A percentile compares a stretch with the other conserved stretches of the same genome.
Evolutionary conservation across 148 eudicot genomes (phyloP).

Genomic region (Pouteria glomerata): DNA sequence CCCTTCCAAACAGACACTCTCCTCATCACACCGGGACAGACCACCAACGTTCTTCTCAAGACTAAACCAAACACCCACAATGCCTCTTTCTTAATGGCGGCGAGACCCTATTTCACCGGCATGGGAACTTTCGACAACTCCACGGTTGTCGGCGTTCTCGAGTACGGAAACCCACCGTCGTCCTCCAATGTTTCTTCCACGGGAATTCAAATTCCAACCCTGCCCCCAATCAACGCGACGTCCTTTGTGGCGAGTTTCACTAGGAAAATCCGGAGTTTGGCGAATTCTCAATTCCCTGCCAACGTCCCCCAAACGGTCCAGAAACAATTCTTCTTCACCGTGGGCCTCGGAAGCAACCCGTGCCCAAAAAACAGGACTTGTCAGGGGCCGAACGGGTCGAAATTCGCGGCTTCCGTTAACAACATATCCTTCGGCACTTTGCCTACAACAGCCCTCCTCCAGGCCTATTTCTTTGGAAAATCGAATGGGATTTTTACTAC

Average conservation of each 20-base stretch:
- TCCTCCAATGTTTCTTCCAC: slow-evolving; percentile 2
- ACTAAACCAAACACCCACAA: slow-evolving; percentile 29
- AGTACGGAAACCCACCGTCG: slow-evolving; percentile 28
- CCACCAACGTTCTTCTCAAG: slow-evolving; percentile 61
- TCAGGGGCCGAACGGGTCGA: slow-evolving; percentile 56
- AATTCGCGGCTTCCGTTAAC: slow-evolving; percentile 55
- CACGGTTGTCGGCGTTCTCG: slow-evolving; percentile 49
- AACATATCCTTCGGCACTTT: slow-evolving; percentile 50
- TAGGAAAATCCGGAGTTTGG: slow-evolving; percentile 40
- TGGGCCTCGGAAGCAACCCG: slow-evolving; percentile 49
- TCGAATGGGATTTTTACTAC: slow-evolving; percentile 33
- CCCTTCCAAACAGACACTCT: slow-evolving; percentile 50
- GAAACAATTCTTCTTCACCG: slow-evolving; percentile 45
- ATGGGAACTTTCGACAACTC: slow-evolving; percentile 62
- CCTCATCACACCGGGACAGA: slow-evolving; percentile 58
- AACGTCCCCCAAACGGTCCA: slow-evolving; percentile 52
- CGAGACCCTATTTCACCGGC: slow-evolving; percentile 62
- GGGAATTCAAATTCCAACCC: slow-evolving; percentile 15
- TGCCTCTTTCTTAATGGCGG: slow-evolving; percentile 52
- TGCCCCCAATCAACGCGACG: slow-evolving; percentile 52
- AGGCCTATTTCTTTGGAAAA: slow-evolving; percentile 31
- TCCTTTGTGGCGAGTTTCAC: slow-evolving; percentile 40
- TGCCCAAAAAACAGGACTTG: slow-evolving; percentile 60
- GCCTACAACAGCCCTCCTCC: slow-evolving; percentile 48
- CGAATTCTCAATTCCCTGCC: slow-evolving; percentile 31